Evolutionary conservation across 176 grass and related monocot genomes (phyloP), one percentile per base, ranked within the genome.

Genomic region (Avena sativa): DNA sequence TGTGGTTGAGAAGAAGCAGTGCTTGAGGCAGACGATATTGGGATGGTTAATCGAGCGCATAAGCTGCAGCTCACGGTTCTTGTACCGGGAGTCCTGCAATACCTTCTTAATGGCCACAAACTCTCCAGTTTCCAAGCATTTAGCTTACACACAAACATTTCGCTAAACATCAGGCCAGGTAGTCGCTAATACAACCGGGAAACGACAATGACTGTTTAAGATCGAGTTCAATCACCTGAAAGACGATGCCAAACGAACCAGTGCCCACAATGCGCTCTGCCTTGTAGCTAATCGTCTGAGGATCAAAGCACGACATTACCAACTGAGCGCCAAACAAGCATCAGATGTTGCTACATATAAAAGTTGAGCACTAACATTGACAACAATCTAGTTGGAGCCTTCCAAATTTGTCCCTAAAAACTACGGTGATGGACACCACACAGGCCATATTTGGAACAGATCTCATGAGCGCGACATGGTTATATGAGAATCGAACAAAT

Each of bases 31-130:
- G n/a, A 93, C 66, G 43, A 89, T 83, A 60, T 93, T 93, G 43
- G 89, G 79, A 66, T 93, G 89, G 78, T 91, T 80, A 59, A 93
- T 89, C 65, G 85, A 65, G 10, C 92, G 92, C 92, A 93, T 93
- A 47, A 93, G 78, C 78, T 93, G 92, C 32, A 93, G 86, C 84
- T 93, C 92, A 12, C 92, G 88, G 59, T 88, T 93, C 82, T 93
- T 93, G 89, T 93, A 93, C 63, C 88, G 63, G n/a, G 64, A 58
- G 56, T 94, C 92, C 85, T 94, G 92, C 26, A 91, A 55, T 30
- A 94, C 92, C 83, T 94, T 94, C 86, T 94, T 94, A 69, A 94
- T 94, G 26, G 92, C 92, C 75, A 94, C 89, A 5, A 87, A 85
- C 76, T 94, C 92, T 20, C 87, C 87, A 0, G 92, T 91, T 51